phyloP scores from a whole-genome alignment of 2,329 filamentous ascomycete species.

The Cladophialophora bantiana region DNA sequence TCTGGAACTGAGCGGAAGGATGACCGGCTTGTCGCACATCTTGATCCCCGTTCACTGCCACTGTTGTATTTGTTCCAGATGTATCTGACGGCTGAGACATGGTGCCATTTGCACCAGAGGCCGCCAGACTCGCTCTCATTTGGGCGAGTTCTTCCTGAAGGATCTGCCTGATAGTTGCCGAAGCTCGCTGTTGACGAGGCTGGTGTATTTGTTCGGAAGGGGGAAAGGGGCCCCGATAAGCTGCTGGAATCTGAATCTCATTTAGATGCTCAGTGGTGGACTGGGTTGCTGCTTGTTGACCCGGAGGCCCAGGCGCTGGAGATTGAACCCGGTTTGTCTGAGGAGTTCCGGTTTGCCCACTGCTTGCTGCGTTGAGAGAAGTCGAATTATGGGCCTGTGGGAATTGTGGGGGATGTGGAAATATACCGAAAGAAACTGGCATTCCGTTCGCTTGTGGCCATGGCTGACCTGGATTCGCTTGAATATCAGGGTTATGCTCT shows the following conservation, averaged over 20 bases:
- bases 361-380: neutral
- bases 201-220: neutral
- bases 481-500: constrained; percentile 2
- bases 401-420: neutral
- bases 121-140: neutral
- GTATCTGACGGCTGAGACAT: neutral
- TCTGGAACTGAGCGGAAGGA: neutral
- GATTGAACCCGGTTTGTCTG: constrained; percentile 8
- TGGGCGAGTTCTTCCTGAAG: neutral
- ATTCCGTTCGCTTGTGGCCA: neutral
- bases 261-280: neutral
- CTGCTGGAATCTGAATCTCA: neutral
- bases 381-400: neutral
- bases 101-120: neutral
- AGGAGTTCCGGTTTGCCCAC: constrained; percentile 12
- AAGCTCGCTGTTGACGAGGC: neutral
- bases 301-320: neutral
- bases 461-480: neutral
- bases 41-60: neutral
- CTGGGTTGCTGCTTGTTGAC: constrained; percentile 5
- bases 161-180: neutral
- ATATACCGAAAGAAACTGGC: neutral
- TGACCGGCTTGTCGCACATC: neutral
- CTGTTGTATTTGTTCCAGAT: constrained; percentile 6
- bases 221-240: neutral